These are phyloP conservation scores for Senna tora DNA, from an alignment of 306 rosid species.

Conservation along the genomic window DNA sequence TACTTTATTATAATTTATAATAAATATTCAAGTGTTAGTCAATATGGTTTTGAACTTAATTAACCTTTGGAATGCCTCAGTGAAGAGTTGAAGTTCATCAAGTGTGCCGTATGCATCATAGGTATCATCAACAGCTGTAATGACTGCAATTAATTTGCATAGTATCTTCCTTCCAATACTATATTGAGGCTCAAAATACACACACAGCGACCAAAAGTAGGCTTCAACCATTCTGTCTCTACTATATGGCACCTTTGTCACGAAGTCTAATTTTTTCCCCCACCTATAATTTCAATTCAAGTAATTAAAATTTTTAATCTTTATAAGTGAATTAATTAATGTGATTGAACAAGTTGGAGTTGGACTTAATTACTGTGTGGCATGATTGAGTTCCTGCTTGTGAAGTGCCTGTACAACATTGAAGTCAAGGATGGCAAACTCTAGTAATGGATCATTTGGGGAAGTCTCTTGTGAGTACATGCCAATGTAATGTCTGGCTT, in stretches of 20 bases:
- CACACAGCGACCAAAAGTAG: slow-evolving; percentile 28
- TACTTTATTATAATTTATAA: no score
- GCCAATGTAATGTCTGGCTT: slow-evolving; percentile 19
- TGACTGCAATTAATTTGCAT: slow-evolving; percentile 33
- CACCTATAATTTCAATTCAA: slow-evolving; percentile 35
- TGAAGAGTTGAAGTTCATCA: slow-evolving; percentile 51
- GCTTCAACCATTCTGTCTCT: slow-evolving; percentile 47
- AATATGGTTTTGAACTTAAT: not conserved
- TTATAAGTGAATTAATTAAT: no score
- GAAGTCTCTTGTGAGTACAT: slow-evolving; percentile 23
- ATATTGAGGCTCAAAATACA: slow-evolving; percentile 36
- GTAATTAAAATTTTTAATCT: no score
- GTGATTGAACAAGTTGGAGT: not conserved
- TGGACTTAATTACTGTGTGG: slow-evolving; percentile 31
- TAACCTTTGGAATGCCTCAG: slow-evolving; percentile 45
- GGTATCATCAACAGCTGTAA: slow-evolving; percentile 45
- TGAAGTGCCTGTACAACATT: slow-evolving; percentile 23
- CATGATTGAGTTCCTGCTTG: slow-evolving; percentile 12
- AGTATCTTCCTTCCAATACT: slow-evolving; percentile 29
- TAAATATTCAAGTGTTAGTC: no score
- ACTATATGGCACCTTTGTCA: slow-evolving; percentile 34
- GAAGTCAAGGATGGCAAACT: slow-evolving; percentile 42
- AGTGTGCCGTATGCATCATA: slow-evolving; percentile 49
- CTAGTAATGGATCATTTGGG: not conserved
- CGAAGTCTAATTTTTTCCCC: slow-evolving; percentile 47